phyloP scores from a whole-genome alignment of 495 filamentous ascomycete genomes.

The Penicillium macrosclerotiorum region DNA sequence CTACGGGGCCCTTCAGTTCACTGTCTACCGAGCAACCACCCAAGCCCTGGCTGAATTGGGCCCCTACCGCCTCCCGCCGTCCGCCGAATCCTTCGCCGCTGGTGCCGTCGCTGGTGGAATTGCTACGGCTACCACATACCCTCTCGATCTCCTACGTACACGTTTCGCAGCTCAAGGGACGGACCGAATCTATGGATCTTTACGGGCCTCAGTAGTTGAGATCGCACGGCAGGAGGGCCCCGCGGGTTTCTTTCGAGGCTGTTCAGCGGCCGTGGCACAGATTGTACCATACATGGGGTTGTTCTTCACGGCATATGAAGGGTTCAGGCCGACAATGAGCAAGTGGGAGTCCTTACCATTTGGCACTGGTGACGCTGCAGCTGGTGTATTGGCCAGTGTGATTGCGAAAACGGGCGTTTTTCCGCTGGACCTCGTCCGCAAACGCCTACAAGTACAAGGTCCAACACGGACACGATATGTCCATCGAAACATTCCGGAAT shows the following conservation, averaged over 20 bases:
- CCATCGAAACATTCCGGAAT: conserved; percentile 85
- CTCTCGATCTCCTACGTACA: conserved; percentile 88
- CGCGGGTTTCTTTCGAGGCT: conserved; percentile 80
- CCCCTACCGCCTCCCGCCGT: conserved; percentile 51
- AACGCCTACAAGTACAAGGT: conserved; percentile 93
- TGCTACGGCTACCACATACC: conserved; percentile 85
- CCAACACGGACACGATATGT: conserved; percentile 76
- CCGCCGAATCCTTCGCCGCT: conserved; percentile 69
- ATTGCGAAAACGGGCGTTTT: conserved; percentile 87
- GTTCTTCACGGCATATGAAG: conserved; percentile 89
- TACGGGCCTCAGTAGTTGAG: conserved; percentile 63
- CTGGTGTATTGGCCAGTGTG: conserved; percentile 75
- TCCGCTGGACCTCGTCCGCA: conserved; percentile 89
- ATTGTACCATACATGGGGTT: conserved; percentile 95
- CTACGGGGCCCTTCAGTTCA: conserved; percentile 88
- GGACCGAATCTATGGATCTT: conserved; percentile 72
- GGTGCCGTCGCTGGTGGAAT: conserved; percentile 77
- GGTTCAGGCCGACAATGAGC: conserved; percentile 52
- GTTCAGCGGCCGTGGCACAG: conserved; percentile 75
- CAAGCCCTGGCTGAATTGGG: conserved; percentile 54
- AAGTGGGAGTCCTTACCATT: conserved; percentile 58
- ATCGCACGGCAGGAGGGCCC: conserved; percentile 75
- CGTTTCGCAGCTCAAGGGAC: conserved; percentile 92
- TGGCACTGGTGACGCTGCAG: conserved; percentile 74
- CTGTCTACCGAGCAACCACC: conserved; percentile 74